Evolutionary conservation across 192 early-diverging fungal species (phyloP).

Genomic region (Rhizophagus prolifer): DNA sequence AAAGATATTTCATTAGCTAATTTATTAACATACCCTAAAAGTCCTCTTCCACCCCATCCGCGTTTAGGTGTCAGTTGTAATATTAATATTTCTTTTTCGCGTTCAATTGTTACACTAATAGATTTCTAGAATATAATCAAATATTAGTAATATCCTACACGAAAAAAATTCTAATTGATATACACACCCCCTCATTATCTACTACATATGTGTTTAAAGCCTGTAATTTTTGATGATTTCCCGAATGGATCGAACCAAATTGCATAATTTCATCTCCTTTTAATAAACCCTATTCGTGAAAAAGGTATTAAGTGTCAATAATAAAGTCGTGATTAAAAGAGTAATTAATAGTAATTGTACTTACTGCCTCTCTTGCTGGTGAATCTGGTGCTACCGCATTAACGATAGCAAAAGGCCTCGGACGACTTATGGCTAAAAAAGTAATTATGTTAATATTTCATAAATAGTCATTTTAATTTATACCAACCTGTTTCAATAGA

Average conservation of each 20-base stretch:
- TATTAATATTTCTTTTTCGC: conserved; percentile 32
- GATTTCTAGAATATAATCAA: conserved; percentile 32
- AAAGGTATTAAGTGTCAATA: neutral
- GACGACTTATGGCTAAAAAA: neutral
- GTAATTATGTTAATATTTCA: neutral
- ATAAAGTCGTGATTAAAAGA: neutral
- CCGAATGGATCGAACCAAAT: conserved; percentile 43
- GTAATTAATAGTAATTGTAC: neutral
- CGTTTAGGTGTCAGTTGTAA: conserved; percentile 45
- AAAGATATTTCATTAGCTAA: neutral
- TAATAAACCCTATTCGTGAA: conserved; percentile 43
- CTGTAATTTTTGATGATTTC: conserved; percentile 39
- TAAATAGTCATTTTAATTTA: neutral
- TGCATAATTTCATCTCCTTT: conserved; percentile 44
- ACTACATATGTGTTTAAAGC: conserved; percentile 42
- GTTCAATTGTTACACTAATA: conserved; percentile 39
- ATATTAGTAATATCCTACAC: neutral
- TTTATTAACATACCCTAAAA: conserved; percentile 41
- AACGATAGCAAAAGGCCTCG: conserved; percentile 50
- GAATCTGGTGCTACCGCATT: conserved; percentile 61
- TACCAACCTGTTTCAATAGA: neutral
- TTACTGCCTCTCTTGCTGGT: conserved; percentile 49
- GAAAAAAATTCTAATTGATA: neutral
- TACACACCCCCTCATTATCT: conserved; percentile 38
- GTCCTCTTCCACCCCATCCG: conserved; percentile 55